A percentile compares a stretch with the other conserved stretches of the same genome.
phyloP scores from a whole-genome alignment of 169 alveolate species.

The Eimeria zaria region DNA sequence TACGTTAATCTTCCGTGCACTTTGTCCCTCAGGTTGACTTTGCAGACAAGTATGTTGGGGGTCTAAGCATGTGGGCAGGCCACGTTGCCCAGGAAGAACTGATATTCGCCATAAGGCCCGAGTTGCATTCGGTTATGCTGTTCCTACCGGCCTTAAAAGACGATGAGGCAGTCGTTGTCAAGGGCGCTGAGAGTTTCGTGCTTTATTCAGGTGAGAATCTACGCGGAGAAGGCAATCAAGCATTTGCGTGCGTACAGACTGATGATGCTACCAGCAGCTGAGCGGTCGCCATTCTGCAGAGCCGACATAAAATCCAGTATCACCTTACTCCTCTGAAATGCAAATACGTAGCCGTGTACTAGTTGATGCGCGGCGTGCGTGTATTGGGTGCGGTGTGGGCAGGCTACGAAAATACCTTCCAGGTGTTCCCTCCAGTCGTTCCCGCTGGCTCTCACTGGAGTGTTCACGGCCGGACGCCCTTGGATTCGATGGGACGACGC shows the following conservation, averaged over 20 bases:
- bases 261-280: not conserved
- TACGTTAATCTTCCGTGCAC: not conserved
- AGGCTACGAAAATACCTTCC: slow-evolving; percentile 73
- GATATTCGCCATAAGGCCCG: slow-evolving; percentile 35
- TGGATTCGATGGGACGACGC: slow-evolving; percentile 76
- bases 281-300: not conserved
- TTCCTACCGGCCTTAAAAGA: not conserved
- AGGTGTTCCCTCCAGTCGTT: slow-evolving; percentile 47
- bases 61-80: slow-evolving; percentile 57
- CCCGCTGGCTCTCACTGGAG: slow-evolving; percentile 31
- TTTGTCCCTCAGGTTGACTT: slow-evolving; percentile 67
- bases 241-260: not conserved
- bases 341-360: not conserved
- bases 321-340: not conserved
- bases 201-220: slow-evolving; percentile 40
- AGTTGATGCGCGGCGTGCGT: not conserved
- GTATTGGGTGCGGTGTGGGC: not conserved
- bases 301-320: not conserved
- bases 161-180: slow-evolving; percentile 64
- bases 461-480: slow-evolving; percentile 57
- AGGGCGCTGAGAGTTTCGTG: slow-evolving; percentile 73
- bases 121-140: slow-evolving; percentile 47
- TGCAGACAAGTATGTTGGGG: slow-evolving; percentile 79
- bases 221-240: not conserved
- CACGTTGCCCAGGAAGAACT: slow-evolving; percentile 81